Percentiles rank a stretch among this genome's conserved stretches.
phyloP scores from a whole-genome alignment of 2,329 filamentous ascomycete genomes.

The Cytospora mali region DNA sequence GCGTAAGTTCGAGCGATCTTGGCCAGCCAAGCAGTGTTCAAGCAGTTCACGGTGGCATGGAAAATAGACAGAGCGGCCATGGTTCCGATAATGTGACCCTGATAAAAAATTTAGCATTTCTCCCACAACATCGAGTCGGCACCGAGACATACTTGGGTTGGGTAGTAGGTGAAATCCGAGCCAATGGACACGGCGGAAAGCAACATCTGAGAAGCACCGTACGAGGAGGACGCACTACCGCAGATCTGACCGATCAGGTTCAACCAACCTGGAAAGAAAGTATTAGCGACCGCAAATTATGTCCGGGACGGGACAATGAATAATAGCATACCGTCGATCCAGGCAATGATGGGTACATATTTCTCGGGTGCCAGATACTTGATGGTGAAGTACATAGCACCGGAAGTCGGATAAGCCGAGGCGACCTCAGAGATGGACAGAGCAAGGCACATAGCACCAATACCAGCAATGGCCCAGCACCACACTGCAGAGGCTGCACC shows the following conservation, averaged over 20 bases:
- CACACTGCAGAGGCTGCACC: slow-evolving; percentile 57
- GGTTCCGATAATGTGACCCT: slow-evolving; percentile 50
- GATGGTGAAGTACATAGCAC: slow-evolving; percentile 56
- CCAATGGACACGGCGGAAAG: slow-evolving; percentile 55
- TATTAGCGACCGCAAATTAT: neutral
- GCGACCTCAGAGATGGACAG: slow-evolving; percentile 58
- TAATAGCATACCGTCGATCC: slow-evolving; percentile 41
- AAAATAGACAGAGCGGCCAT: slow-evolving; percentile 56
- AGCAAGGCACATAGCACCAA: slow-evolving; percentile 58
- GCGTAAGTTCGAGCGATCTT: slow-evolving; percentile 59
- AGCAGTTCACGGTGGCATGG: slow-evolving; percentile 52
- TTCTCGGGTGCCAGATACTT: slow-evolving; percentile 53
- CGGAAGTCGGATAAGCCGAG: slow-evolving; percentile 60
- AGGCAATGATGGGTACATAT: slow-evolving; percentile 53
- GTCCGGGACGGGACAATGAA: neutral
- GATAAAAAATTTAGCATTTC: neutral
- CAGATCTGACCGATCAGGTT: slow-evolving; percentile 54
- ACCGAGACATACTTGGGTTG: slow-evolving; percentile 37
- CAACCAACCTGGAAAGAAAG: slow-evolving; percentile 44
- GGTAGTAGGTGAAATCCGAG: slow-evolving; percentile 46
- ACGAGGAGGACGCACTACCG: slow-evolving; percentile 57
- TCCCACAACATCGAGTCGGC: too few species aligned
- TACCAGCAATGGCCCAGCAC: slow-evolving; percentile 61
- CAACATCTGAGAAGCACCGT: slow-evolving; percentile 55
- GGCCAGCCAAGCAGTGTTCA: slow-evolving; percentile 59